A percentile compares a stretch with the other conserved stretches of the same genome.
phyloP scores from a whole-genome alignment of 306 rosid species.

The Amphicarpaea edgeworthii region DNA sequence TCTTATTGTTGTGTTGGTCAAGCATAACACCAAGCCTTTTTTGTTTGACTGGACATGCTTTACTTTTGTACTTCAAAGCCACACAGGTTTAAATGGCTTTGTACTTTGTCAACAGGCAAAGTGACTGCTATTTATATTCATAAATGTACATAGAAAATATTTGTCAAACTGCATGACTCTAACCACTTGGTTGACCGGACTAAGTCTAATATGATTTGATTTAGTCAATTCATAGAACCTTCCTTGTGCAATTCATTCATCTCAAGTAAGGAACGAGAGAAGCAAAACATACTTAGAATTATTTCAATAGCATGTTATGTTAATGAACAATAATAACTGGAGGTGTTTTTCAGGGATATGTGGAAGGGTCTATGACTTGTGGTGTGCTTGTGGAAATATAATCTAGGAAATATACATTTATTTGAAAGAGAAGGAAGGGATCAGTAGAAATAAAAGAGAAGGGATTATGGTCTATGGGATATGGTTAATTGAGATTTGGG shows the following conservation, averaged over 20 bases:
- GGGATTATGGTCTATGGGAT: not conserved
- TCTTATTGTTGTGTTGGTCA: conserved; percentile 26
- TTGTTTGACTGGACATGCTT: conserved; percentile 22
- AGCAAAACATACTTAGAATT: not conserved
- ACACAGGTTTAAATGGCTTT: conserved; percentile 6
- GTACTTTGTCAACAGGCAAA: conserved; percentile 9
- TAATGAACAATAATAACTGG: not conserved
- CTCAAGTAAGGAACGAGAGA: not conserved
- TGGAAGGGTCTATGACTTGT: conserved; percentile 27
- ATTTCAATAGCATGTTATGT: not conserved
- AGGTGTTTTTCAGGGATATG: conserved; percentile 6
- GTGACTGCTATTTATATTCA: conserved; percentile 24
- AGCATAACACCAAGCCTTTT: not conserved
- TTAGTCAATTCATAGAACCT: conserved; percentile 40
- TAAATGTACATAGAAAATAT: not conserved
- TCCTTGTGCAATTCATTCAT: conserved; percentile 26
- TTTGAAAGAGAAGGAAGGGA: conserved; percentile 20
- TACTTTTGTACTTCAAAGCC: conserved; percentile 21
- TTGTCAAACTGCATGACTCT: conserved; percentile 18
- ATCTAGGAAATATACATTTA: not conserved
- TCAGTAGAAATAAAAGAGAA: conserved; percentile 5
- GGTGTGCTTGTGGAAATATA: conserved; percentile 18
- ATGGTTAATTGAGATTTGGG: conserved; percentile 17
- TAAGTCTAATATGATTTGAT: conserved; percentile 38
- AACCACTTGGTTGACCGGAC: conserved; percentile 46